Percentiles rank a stretch among this genome's conserved stretches.
phyloP scores from a whole-genome alignment of 345 rosid genomes.

The Capsella bursapastoris region DNA sequence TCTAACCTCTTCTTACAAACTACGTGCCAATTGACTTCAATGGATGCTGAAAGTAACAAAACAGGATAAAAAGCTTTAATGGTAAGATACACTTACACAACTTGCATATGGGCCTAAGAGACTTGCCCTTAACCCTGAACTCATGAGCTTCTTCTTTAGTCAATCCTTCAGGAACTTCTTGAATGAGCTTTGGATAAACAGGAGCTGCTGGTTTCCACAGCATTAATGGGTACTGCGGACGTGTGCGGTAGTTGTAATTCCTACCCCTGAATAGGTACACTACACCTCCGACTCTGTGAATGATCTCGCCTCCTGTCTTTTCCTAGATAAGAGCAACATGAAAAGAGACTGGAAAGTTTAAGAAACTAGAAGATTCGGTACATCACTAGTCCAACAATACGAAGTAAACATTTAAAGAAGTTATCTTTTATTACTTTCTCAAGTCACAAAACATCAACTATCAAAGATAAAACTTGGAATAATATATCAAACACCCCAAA shows the following conservation, averaged over 20 bases:
- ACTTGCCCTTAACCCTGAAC: constrained; percentile 68
- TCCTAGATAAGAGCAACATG: constrained; percentile 49
- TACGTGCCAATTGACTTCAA: background rate
- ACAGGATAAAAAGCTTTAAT: background rate
- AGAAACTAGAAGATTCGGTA: background rate
- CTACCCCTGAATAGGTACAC: constrained; percentile 91
- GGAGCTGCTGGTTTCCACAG: constrained; percentile 99
- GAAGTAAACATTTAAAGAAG: background rate
- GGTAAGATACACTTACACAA: constrained; percentile 53
- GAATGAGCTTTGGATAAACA: constrained; percentile 92
- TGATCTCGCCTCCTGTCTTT: constrained; percentile 83
- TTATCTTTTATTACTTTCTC: constrained; percentile 12
- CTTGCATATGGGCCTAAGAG: constrained; percentile 82
- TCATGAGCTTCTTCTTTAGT: constrained; percentile 72
- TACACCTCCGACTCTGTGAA: constrained; percentile 77
- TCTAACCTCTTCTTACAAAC: constrained; percentile 4
- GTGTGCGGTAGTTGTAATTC: constrained; percentile 78
- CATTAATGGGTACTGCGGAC: constrained; percentile 86
- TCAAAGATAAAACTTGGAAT: background rate
- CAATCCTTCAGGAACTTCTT: constrained; percentile 87
- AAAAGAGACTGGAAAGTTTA: background rate
- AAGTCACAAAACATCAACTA: constrained; percentile 1
- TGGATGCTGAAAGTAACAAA: constrained; percentile 6
- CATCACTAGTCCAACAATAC: constrained; percentile 16
- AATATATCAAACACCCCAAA: background rate